Evolutionary conservation across 2,329 filamentous ascomycete genomes (phyloP).

Genomic region (Sarocladiaceae sp.): DNA sequence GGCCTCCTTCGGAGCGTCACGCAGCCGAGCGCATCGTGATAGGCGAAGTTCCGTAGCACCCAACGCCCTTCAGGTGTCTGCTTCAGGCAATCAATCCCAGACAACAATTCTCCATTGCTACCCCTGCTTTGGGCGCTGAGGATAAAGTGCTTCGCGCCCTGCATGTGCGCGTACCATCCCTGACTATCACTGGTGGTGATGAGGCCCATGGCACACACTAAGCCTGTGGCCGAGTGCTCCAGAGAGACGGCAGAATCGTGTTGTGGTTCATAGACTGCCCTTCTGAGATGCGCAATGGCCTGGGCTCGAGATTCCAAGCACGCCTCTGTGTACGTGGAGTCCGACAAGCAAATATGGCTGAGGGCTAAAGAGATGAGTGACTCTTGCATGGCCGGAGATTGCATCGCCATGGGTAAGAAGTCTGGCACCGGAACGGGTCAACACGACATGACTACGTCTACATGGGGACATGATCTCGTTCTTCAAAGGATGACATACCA

Average conservation of each 20-base stretch:
- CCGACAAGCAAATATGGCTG: constrained; percentile 11
- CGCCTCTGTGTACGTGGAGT: constrained; percentile 8
- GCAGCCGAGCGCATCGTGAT: constrained; percentile 12
- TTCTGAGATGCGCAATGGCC: constrained; percentile 11
- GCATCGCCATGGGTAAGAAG: constrained; percentile 15
- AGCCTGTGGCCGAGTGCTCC: constrained; percentile 12
- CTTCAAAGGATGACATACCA: not conserved
- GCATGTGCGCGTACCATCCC: constrained; percentile 13
- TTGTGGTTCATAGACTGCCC: constrained; percentile 9
- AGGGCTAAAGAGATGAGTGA: constrained; percentile 12
- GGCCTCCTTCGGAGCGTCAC: constrained; percentile 12
- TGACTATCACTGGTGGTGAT: constrained; percentile 10
- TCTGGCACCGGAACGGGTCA: not conserved
- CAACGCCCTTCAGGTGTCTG: constrained; percentile 12
- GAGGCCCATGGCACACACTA: constrained; percentile 12
- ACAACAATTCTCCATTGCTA: constrained; percentile 3
- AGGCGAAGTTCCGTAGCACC: constrained; percentile 16
- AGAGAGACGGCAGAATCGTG: constrained; percentile 12
- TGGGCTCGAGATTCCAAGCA: constrained; percentile 11
- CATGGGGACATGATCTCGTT: no score
- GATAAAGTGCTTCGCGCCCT: constrained; percentile 13
- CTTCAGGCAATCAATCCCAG: constrained; percentile 11
- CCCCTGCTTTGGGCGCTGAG: constrained; percentile 8
- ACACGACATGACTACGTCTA: not conserved
- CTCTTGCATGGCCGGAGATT: constrained; percentile 13